phyloP scores from a whole-genome alignment of 768 basidiomycete genomes.

The Leucosporidium yakuticum region DNA sequence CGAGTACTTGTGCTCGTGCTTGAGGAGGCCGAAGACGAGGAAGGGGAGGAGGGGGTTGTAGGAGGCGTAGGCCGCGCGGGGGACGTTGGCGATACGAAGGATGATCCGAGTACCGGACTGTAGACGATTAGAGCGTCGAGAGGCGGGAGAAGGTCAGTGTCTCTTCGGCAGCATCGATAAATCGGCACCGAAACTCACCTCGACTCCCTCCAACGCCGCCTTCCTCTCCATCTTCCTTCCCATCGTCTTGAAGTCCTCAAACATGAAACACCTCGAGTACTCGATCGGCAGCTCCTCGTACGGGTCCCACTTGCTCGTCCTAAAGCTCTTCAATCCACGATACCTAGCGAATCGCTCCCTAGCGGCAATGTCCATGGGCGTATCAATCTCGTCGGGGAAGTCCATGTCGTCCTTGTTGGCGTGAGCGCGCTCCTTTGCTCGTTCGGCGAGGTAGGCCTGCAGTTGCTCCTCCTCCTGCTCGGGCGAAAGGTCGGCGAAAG shows the following conservation, averaged over 20 bases:
- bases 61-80: conserved; percentile 52
- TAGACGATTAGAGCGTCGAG: too few species aligned
- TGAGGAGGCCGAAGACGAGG: conserved; percentile 70
- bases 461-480: conserved; percentile 81
- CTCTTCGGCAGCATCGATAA: not conserved
- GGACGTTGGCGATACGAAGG: conserved; percentile 67
- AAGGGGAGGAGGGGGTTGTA: conserved; percentile 50
- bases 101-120: conserved; percentile 80
- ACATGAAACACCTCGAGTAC: conserved; percentile 92
- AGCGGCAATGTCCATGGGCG: conserved; percentile 76
- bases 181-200: conserved; percentile 51
- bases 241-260: conserved; percentile 87
- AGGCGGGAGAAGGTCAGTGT: not conserved
- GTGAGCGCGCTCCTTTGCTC: conserved; percentile 50
- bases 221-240: conserved; percentile 60
- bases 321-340: conserved; percentile 82
- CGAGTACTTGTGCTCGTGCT: conserved; percentile 94
- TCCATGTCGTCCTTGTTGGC: conserved; percentile 73
- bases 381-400: conserved; percentile 97
- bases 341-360: conserved; percentile 80
- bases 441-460: conserved; percentile 41
- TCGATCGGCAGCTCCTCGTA: conserved; percentile 91
- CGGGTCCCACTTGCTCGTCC: conserved; percentile 96
- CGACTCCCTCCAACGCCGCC: conserved; percentile 62
- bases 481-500: conserved; percentile 61